phyloP scores from a whole-genome alignment of 2,329 filamentous ascomycete genomes.

The Triangularia verruculosa region DNA sequence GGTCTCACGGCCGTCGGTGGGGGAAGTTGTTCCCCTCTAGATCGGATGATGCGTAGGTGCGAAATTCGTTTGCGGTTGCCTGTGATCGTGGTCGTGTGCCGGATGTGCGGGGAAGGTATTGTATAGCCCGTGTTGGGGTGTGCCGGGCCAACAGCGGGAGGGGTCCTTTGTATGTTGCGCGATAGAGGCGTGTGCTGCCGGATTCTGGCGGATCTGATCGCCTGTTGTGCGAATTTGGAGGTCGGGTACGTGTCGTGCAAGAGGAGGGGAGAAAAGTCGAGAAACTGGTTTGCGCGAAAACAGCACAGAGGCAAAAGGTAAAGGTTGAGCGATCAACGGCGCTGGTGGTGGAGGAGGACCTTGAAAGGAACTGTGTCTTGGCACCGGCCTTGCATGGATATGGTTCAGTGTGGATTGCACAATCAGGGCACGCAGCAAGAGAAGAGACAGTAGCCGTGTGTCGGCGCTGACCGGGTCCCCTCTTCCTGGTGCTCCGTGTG shows the following conservation, averaged over 20 bases:
- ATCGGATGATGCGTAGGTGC: conserved; percentile 15
- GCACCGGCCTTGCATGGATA: conserved; percentile 11
- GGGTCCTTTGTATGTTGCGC: not conserved
- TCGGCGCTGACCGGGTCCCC: conserved; percentile 6
- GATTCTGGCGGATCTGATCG: not conserved
- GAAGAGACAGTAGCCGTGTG: conserved; percentile 12
- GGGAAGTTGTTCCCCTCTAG: not conserved
- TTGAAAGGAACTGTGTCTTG: conserved; percentile 24
- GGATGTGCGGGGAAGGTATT: conserved; percentile 33
- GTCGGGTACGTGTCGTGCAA: not conserved
- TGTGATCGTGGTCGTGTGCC: conserved; percentile 24
- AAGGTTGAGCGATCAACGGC: conserved; percentile 5
- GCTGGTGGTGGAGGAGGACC: conserved; percentile 8
- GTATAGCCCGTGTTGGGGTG: not conserved
- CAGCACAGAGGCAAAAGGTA: not conserved
- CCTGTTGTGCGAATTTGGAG: conserved; percentile 43
- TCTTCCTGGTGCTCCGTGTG: not conserved
- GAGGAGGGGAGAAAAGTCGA: not conserved
- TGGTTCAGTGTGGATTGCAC: conserved; percentile 9
- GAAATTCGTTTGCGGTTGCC: not conserved
- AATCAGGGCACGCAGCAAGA: conserved; percentile 15
- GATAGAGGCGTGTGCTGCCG: not conserved
- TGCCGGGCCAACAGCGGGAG: not conserved
- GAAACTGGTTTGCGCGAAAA: conserved; percentile 3
- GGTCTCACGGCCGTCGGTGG: not conserved